Evolutionary conservation across 164 flowering plant genomes (phyloP).

Genomic region (Pachysandra terminalis): DNA sequence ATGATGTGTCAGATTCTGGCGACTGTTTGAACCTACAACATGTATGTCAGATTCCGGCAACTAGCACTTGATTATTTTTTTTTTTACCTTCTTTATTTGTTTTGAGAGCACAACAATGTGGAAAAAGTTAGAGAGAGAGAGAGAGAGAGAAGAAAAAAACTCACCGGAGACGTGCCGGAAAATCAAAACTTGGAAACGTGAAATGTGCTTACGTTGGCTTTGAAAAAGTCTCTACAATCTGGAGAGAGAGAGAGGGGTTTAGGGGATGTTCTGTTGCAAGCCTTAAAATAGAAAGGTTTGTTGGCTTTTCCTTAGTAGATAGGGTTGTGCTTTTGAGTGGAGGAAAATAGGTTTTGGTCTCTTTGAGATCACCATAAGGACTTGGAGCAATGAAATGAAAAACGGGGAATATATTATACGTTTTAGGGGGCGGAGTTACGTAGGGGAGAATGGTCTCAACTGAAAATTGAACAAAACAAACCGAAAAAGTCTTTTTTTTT

Average conservation of each 20-base stretch:
- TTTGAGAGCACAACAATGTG: background rate
- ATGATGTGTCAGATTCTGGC: background rate
- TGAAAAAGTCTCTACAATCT: too few species aligned
- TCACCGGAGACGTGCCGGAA: conserved; percentile 8
- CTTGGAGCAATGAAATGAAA: background rate
- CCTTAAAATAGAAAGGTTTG: conserved; percentile 7
- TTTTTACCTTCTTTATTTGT: background rate
- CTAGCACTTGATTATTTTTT: too few species aligned
- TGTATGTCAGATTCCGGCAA: background rate
- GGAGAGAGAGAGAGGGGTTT: conserved; percentile 2
- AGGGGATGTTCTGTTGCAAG: background rate
- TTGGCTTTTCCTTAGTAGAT: conserved; percentile 64
- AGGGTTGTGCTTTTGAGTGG: conserved; percentile 73
- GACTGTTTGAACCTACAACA: background rate
- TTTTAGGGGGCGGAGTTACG: too few species aligned
- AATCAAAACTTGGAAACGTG: background rate
- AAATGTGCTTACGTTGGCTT: background rate
- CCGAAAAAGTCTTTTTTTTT: too few species aligned
- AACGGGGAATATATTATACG: background rate
- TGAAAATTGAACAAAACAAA: too few species aligned
- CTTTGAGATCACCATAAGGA: conserved; percentile 12
- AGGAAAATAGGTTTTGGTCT: conserved; percentile 45
- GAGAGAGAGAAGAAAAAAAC: too few species aligned
- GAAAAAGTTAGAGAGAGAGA: background rate
- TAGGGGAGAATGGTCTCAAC: too few species aligned